A percentile compares a stretch with the other conserved stretches of the same genome.
Evolutionary conservation across 768 basidiomycete species (phyloP).

Genomic region (Xerocomellus amylosporus): DNA sequence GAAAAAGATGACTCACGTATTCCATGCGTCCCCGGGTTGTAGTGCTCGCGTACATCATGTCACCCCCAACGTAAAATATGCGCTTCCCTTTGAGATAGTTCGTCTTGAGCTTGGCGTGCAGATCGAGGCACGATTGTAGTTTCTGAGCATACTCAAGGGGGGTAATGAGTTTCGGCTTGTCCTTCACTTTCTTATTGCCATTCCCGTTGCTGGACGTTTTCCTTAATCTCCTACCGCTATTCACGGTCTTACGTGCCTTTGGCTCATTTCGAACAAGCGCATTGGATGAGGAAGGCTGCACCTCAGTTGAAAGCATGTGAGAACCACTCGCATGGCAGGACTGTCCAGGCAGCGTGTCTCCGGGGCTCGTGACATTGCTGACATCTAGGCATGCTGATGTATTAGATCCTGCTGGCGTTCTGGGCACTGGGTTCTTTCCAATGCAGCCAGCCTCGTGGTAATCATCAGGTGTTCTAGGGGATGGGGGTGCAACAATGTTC

Average conservation of each 20-base stretch:
- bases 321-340: neutral
- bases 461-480: neutral
- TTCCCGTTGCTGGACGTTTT: conserved; percentile 1
- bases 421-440: neutral
- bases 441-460: neutral
- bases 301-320: neutral
- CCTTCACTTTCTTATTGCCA: conserved; percentile 35
- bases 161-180: conserved; percentile 41
- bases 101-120: conserved; percentile 19
- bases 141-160: conserved; percentile 55
- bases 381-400: neutral
- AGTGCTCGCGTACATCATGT: conserved; percentile 50
- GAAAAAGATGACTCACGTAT: conserved; percentile 43
- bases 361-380: conserved; percentile 25
- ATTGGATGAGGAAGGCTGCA: neutral
- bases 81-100: conserved; percentile 49
- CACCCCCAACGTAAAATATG: conserved; percentile 60
- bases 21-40: conserved; percentile 58
- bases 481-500: neutral
- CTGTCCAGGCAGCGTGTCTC: neutral
- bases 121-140: conserved; percentile 35
- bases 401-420: conserved; percentile 10
- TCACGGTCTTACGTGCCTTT: conserved; percentile 21
- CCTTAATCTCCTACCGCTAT: conserved; percentile 16
- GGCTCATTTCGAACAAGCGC: neutral